Percentiles rank a stretch among this genome's conserved stretches.
Conservation (phyloP, 1,139 yeast species). For the Candida neerlandica region DNA sequence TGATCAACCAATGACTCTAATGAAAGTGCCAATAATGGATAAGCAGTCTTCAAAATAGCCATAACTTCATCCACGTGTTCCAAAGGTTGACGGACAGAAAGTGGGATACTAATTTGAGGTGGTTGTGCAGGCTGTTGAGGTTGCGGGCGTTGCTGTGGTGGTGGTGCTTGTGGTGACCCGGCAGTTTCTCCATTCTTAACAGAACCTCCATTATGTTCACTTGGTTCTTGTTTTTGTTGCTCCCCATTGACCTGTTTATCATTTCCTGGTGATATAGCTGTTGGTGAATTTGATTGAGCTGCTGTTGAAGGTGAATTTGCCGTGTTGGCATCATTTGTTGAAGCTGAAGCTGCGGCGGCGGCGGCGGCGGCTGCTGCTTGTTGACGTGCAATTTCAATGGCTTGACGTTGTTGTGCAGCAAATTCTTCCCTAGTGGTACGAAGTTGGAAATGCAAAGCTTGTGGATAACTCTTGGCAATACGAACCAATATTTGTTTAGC, state of each 20-base stretch:
- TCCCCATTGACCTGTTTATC: slow-evolving; percentile 2
- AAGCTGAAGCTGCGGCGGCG: slow-evolving; percentile 23
- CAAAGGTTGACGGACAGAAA: slow-evolving; percentile 70
- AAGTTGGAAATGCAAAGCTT: slow-evolving; percentile 93
- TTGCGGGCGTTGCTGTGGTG: slow-evolving; percentile 6
- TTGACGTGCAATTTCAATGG: slow-evolving; percentile 48
- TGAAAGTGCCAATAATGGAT: slow-evolving; percentile 89
- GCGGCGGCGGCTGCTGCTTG: slow-evolving; percentile 29
- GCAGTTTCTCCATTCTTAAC: slow-evolving; percentile 2
- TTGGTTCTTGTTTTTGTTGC: slow-evolving; percentile 5
- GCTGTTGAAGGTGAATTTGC: slow-evolving; percentile 6
- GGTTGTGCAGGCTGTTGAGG: slow-evolving; percentile 7
- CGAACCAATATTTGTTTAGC: slow-evolving; percentile 86
- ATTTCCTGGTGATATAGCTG: slow-evolving; percentile 6
- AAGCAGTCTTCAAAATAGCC: slow-evolving; percentile 94
- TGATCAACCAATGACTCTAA: slow-evolving; percentile 95
- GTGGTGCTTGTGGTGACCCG: slow-evolving; percentile 15
- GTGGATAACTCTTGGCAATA: slow-evolving; percentile 96
- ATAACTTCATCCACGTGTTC: slow-evolving; percentile 93
- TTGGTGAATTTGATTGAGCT: slow-evolving; percentile 8
- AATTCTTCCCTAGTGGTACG: slow-evolving; percentile 95
- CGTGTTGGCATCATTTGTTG: slow-evolving; percentile 8
- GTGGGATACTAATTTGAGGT: slow-evolving; percentile 14
- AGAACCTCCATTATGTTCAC: slow-evolving; percentile 1
- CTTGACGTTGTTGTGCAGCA: slow-evolving; percentile 83